Percentiles rank a stretch among this genome's conserved stretches.
phyloP scores from a whole-genome alignment of 305 asterid genomes.

The Striga hermonthica region DNA sequence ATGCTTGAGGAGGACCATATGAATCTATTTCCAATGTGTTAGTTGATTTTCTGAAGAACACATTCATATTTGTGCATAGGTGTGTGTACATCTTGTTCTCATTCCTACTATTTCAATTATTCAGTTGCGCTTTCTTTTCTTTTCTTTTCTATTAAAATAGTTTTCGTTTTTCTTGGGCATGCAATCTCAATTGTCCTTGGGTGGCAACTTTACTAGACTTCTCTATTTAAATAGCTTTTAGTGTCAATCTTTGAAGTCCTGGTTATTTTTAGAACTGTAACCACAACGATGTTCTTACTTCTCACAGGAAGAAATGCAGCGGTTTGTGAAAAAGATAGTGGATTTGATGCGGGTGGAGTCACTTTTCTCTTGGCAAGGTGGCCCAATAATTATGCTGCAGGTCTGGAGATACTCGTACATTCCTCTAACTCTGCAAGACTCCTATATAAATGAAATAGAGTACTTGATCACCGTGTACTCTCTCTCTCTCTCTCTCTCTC shows the following conservation, averaged over 20 bases:
- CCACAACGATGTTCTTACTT: constrained; percentile 21
- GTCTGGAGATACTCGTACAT: constrained; percentile 39
- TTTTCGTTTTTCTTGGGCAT: neutral
- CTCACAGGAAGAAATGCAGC: constrained; percentile 86
- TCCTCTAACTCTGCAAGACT: constrained; percentile 20
- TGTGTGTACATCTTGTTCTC: neutral
- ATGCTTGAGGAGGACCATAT: neutral
- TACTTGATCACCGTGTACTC: constrained; percentile 16
- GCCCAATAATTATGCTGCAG: constrained; percentile 90
- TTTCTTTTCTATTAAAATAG: neutral
- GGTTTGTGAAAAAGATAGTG: constrained; percentile 80
- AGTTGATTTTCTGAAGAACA: neutral
- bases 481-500: neutral
- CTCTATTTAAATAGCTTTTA: neutral
- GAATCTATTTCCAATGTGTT: neutral
- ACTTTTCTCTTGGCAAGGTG: constrained; percentile 97
- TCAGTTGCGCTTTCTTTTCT: constrained; percentile 8
- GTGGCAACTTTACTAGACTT: constrained; percentile 17
- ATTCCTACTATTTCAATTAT: neutral
- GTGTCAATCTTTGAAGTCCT: constrained; percentile 11
- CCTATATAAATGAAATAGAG: constrained; percentile 13
- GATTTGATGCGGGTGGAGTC: constrained; percentile 68
- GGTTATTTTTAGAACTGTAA: constrained; percentile 15
- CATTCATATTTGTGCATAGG: neutral
- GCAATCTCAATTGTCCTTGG: constrained; percentile 19